These are phyloP conservation scores for Populus tomentosa DNA, from an alignment of 441 rosid genomes.

Conservation along the genomic window DNA sequence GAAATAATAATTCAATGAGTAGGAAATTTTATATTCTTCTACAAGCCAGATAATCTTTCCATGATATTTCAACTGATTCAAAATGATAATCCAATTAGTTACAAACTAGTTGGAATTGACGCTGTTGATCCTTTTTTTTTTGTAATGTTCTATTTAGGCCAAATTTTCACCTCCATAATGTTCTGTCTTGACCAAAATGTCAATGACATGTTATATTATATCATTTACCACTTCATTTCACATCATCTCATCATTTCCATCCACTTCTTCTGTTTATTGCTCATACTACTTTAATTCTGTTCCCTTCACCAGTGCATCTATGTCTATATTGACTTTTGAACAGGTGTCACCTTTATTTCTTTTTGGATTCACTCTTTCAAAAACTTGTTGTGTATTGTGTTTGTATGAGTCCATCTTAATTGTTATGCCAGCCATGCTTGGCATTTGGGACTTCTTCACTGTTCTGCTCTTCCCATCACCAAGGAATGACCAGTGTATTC, in stretches of 20 bases:
- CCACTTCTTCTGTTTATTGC: not conserved
- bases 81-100: not conserved
- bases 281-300: not conserved
- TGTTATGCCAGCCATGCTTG: not conserved
- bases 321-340: not conserved
- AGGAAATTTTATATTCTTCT: not conserved
- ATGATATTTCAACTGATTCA: not conserved
- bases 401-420: not conserved
- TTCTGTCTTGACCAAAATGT: not conserved
- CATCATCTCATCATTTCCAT: not conserved
- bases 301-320: not conserved
- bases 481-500: not conserved
- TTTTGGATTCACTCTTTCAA: not conserved
- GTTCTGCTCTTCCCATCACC: not conserved
- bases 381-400: not conserved
- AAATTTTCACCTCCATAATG: not conserved
- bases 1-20: constrained; percentile 2
- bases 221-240: not conserved
- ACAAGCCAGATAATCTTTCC: not conserved
- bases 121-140: not conserved
- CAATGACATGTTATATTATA: not conserved
- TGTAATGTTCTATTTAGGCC: not conserved
- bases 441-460: not conserved
- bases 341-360: not conserved
- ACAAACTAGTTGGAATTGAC: not conserved